phyloP scores from a whole-genome alignment of 306 rosid species.

The Fragaria nilgerrensis region DNA sequence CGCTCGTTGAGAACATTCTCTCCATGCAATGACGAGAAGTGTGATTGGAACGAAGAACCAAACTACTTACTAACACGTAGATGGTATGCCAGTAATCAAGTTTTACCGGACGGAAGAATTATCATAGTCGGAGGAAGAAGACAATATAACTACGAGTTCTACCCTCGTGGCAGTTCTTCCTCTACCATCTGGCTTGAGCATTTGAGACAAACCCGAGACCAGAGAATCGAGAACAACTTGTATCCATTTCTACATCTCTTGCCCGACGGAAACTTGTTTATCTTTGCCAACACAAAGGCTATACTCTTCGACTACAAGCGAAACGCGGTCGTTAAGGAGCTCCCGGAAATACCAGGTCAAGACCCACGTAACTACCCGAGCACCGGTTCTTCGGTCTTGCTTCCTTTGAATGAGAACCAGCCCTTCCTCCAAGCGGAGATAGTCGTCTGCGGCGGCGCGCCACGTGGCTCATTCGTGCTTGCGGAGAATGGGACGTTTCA shows the following conservation, averaged over 20 bases:
- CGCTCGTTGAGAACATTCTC: slow-evolving; percentile 53
- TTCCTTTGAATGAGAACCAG: slow-evolving; percentile 60
- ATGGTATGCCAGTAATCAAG: slow-evolving; percentile 80
- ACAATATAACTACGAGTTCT: slow-evolving; percentile 74
- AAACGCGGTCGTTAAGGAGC: slow-evolving; percentile 47
- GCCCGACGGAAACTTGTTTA: slow-evolving; percentile 78
- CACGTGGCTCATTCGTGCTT: slow-evolving; percentile 27
- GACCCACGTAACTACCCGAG: slow-evolving; percentile 83
- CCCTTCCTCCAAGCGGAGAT: slow-evolving; percentile 36
- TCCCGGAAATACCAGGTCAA: slow-evolving; percentile 55
- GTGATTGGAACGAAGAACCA: slow-evolving; percentile 75
- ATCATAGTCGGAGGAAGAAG: slow-evolving; percentile 72
- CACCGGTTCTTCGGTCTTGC: slow-evolving; percentile 71
- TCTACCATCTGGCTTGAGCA: slow-evolving; percentile 24
- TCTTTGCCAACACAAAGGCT: slow-evolving; percentile 68
- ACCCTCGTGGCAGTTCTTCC: slow-evolving; percentile 32
- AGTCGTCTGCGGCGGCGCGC: slow-evolving; percentile 74
- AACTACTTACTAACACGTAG: slow-evolving; percentile 46
- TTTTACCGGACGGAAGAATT: slow-evolving; percentile 64
- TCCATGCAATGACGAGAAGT: slow-evolving; percentile 46
- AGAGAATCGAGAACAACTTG: slow-evolving; percentile 51
- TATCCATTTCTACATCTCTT: slow-evolving; percentile 80
- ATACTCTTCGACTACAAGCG: slow-evolving; percentile 48
- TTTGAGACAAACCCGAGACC: slow-evolving; percentile 52
- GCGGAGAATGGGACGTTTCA: slow-evolving; percentile 33